A percentile compares a stretch with the other conserved stretches of the same genome.
These are phyloP conservation scores for Mortierella alpina DNA, from an alignment of 192 early-diverging fungal species.

Conservation along the genomic window DNA sequence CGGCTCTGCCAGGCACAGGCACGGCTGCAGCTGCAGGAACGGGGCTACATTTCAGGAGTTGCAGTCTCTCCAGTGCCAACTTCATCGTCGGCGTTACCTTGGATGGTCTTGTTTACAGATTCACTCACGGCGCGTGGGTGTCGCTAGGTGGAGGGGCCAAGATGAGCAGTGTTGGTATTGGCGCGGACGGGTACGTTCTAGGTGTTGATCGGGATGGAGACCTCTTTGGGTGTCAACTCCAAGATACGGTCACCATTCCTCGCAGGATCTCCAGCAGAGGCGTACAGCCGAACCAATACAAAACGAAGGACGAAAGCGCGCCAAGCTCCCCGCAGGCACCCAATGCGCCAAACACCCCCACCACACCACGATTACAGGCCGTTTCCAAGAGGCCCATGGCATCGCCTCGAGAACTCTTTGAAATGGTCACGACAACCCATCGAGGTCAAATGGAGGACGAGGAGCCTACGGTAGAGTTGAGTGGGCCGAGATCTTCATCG, in stretches of 20 bases:
- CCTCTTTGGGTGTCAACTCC: slow-evolving; percentile 41
- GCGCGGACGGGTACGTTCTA: slow-evolving; percentile 40
- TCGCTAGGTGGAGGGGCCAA: slow-evolving; percentile 25
- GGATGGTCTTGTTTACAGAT: slow-evolving; percentile 26
- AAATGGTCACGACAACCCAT: slow-evolving; percentile 17
- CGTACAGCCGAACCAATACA: neutral
- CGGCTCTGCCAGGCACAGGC: slow-evolving; percentile 33
- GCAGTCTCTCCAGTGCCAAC: slow-evolving; percentile 20
- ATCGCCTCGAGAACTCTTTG: slow-evolving; percentile 45
- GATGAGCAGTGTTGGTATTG: slow-evolving; percentile 21
- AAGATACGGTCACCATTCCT: slow-evolving; percentile 5
- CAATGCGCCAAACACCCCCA: slow-evolving; percentile 2
- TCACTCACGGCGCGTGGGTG: slow-evolving; percentile 12
- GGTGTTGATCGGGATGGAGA: slow-evolving; percentile 43
- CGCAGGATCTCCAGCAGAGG: slow-evolving; percentile 7
- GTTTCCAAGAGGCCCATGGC: slow-evolving; percentile 12
- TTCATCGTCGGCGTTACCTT: slow-evolving; percentile 28
- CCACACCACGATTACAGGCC: slow-evolving; percentile 12
- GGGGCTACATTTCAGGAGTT: slow-evolving; percentile 16
- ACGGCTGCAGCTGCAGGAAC: neutral
- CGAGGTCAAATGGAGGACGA: neutral
- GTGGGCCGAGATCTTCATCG: neutral
- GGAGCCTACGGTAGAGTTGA: neutral
- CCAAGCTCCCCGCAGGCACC: slow-evolving; percentile 26
- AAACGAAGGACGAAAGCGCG: neutral